Evolutionary conservation across 495 filamentous ascomycete genomes (phyloP).

Genomic region (Collariella sp.): DNA sequence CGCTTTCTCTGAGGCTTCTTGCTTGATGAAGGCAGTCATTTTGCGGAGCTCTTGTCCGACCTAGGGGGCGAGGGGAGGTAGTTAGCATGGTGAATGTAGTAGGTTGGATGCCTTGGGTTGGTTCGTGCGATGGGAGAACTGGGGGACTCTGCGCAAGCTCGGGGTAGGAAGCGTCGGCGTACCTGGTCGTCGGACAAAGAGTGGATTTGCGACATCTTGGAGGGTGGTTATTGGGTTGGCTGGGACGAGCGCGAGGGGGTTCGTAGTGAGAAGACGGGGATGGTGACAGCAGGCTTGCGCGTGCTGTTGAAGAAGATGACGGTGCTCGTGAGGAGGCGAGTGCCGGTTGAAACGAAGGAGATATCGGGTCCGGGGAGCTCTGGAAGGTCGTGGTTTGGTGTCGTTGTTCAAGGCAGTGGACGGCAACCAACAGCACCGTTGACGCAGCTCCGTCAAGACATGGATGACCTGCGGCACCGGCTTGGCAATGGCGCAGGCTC

Average conservation of each 20-base stretch:
- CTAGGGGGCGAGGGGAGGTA: slow-evolving; percentile 34
- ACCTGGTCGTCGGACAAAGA: slow-evolving; percentile 97
- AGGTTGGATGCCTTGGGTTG: no score
- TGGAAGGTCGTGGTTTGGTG: background rate
- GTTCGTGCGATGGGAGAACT: background rate
- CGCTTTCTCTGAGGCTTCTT: slow-evolving; percentile 95
- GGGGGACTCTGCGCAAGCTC: background rate
- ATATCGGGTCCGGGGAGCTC: background rate
- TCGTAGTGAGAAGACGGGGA: background rate
- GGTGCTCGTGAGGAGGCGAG: background rate
- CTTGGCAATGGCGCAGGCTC: slow-evolving; percentile 12
- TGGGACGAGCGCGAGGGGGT: slow-evolving; percentile 6
- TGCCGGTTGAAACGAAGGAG: background rate
- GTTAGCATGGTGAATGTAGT: slow-evolving; percentile 16
- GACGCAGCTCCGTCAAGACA: slow-evolving; percentile 14
- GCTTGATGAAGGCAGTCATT: slow-evolving; percentile 99
- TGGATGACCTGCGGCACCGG: slow-evolving; percentile 9
- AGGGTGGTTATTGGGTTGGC: slow-evolving; percentile 19
- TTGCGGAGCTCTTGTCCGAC: slow-evolving; percentile 94
- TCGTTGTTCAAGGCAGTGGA: background rate
- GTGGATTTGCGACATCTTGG: slow-evolving; percentile 86
- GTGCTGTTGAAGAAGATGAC: background rate
- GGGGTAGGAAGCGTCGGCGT: slow-evolving; percentile 18
- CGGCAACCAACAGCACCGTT: slow-evolving; percentile 18
- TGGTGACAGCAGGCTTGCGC: background rate